phyloP scores from a whole-genome alignment of 345 rosid genomes.

The Hypericum androsaemum region DNA sequence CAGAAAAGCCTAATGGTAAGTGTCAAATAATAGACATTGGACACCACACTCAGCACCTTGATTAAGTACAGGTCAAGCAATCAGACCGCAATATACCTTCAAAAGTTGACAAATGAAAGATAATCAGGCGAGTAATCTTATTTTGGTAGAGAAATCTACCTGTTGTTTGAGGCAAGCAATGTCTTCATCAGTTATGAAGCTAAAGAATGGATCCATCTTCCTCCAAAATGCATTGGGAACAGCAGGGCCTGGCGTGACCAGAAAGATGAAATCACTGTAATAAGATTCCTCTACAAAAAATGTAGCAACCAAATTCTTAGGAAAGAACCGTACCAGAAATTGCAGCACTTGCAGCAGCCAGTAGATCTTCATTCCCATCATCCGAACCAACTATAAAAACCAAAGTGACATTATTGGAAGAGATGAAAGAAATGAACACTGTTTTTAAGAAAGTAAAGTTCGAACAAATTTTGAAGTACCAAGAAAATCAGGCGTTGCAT shows the following conservation, averaged over 20 bases:
- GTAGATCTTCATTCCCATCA: conserved; percentile 73
- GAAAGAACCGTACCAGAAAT: conserved; percentile 40
- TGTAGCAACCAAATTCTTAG: conserved; percentile 6
- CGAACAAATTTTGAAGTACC: conserved; percentile 39
- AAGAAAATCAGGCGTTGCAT: conserved; percentile 56
- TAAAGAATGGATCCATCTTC: conserved; percentile 71
- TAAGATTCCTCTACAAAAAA: conserved; percentile 10
- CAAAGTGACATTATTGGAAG: conserved; percentile 20
- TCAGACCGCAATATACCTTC: too few relatives aligned
- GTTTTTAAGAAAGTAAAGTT: too few relatives aligned
- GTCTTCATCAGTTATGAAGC: conserved; percentile 58
- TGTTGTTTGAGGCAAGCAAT: conserved; percentile 57
- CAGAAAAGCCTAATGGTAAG: too few relatives aligned
- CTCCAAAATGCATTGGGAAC: conserved; percentile 57
- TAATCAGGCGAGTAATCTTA: too few relatives aligned
- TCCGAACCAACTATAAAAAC: conserved; percentile 56
- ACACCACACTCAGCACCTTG: too few relatives aligned
- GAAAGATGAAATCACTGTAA: conserved; percentile 21
- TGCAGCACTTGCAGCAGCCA: conserved; percentile 72
- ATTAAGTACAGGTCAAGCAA: too few relatives aligned
- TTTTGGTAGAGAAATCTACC: conserved; percentile 30
- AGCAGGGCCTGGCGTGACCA: conserved; percentile 44
- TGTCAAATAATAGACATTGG: too few relatives aligned
- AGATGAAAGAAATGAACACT: conserved; percentile 8
- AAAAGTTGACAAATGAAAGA: too few relatives aligned